phyloP scores from a whole-genome alignment of 179 eudicot genomes.

The Silene coronaria region DNA sequence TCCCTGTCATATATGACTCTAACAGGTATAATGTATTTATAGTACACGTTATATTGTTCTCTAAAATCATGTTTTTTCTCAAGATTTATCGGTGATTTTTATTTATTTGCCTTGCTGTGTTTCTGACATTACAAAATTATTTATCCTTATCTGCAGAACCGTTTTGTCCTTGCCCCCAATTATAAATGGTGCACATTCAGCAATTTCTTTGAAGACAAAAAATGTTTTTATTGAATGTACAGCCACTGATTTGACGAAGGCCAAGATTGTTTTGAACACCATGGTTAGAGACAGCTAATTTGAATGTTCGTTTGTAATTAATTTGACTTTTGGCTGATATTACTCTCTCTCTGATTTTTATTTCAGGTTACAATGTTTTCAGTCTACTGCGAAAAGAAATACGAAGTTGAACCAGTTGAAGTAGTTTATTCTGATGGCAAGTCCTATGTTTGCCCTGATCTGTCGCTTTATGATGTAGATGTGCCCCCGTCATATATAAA shows the following conservation, averaged over 20 bases:
- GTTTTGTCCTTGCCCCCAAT: conserved; percentile 94
- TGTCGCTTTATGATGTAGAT: conserved; percentile 67
- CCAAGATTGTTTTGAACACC: conserved; percentile 87
- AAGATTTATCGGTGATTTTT: neutral
- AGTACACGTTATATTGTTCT: neutral
- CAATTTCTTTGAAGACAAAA: conserved; percentile 75
- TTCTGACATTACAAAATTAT: conserved; percentile 6
- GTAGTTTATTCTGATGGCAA: conserved; percentile 65
- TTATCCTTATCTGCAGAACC: conserved; percentile 52
- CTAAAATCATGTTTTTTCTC: neutral
- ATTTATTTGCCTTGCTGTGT: neutral
- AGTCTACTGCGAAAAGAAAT: conserved; percentile 64
- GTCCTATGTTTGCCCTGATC: conserved; percentile 63
- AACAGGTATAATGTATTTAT: conserved; percentile 54
- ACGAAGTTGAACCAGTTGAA: conserved; percentile 91
- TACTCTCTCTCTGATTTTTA: neutral
- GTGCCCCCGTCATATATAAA: conserved; percentile 76
- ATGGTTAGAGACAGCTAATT: conserved; percentile 41
- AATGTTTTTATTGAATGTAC: conserved; percentile 95
- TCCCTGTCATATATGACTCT: conserved; percentile 78
- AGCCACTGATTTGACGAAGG: conserved; percentile 94
- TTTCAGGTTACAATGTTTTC: conserved; percentile 91
- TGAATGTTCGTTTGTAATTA: conserved; percentile 4
- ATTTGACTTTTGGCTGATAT: conserved; percentile 12
- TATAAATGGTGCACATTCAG: conserved; percentile 92